A percentile compares a stretch with the other conserved stretches of the same genome.
phyloP scores from a whole-genome alignment of 2,329 filamentous ascomycete species.

The Pezizomycotina sp. region DNA sequence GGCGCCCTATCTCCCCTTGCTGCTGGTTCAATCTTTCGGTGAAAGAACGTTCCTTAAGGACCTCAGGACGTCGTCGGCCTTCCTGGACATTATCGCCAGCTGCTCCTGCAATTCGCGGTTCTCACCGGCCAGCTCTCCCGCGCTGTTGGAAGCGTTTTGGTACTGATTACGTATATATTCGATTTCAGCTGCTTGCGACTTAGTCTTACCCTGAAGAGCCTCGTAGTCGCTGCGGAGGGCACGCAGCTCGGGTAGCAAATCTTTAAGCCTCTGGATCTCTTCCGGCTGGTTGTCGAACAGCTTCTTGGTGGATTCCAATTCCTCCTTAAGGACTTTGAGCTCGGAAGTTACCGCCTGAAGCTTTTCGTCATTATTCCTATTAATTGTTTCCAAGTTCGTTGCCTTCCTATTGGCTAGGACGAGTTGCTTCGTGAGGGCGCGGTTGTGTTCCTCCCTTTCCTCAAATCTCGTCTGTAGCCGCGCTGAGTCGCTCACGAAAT shows the following conservation, averaged over 20 bases:
- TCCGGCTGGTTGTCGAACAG: slow-evolving; percentile 12
- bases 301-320: slow-evolving; percentile 4
- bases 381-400: too few relatives aligned
- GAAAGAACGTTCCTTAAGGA: slow-evolving; percentile 32
- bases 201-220: slow-evolving; percentile 14
- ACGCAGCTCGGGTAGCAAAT: too few relatives aligned
- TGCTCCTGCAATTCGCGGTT: slow-evolving; percentile 34
- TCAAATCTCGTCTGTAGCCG: too few relatives aligned
- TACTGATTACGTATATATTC: slow-evolving; percentile 44
- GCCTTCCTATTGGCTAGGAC: too few relatives aligned
- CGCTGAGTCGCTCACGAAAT: too few relatives aligned
- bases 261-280: slow-evolving; percentile 25
- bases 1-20: slow-evolving; percentile 34
- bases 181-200: slow-evolving; percentile 28
- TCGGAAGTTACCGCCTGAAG: slow-evolving; percentile 2
- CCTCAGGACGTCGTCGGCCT: slow-evolving; percentile 23
- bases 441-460: too few relatives aligned
- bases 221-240: too few relatives aligned
- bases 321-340: slow-evolving; percentile 3
- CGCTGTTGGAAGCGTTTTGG: slow-evolving; percentile 39
- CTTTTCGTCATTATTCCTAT: too few relatives aligned
- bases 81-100: slow-evolving; percentile 22
- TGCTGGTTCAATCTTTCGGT: slow-evolving; percentile 35
- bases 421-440: too few relatives aligned
- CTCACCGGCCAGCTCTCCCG: slow-evolving; percentile 33